Evolutionary conservation across 2,329 filamentous ascomycete species (phyloP).

Genomic region (Phialophora expanda): DNA sequence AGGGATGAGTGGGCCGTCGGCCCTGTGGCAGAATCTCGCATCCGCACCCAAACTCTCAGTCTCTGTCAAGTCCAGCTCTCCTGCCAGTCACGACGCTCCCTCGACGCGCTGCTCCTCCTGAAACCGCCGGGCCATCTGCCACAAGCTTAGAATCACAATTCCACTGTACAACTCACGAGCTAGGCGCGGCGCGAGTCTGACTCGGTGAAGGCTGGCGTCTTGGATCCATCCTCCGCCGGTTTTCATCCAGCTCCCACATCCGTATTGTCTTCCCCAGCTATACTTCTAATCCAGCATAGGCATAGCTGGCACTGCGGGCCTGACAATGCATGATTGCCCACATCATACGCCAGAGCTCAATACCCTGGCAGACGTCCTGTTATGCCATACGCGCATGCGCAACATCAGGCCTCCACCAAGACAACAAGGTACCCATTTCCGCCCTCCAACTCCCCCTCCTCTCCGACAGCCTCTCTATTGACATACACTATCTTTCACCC

Average conservation of each 20-base stretch:
- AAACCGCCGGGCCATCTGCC: conserved; percentile 31
- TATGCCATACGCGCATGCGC: conserved; percentile 12
- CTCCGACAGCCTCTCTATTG: conserved; percentile 18
- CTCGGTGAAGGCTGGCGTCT: conserved; percentile 1
- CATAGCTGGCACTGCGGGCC: conserved; percentile 21
- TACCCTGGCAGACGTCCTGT: conserved; percentile 14
- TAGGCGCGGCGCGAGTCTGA: conserved; percentile 36
- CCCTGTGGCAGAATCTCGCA: conserved; percentile 18
- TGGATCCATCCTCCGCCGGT: neutral
- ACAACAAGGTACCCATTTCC: conserved; percentile 14
- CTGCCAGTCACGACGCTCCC: conserved; percentile 26
- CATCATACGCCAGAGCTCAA: conserved; percentile 19
- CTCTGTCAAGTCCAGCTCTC: conserved; percentile 16
- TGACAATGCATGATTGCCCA: conserved; percentile 23
- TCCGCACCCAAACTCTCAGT: neutral
- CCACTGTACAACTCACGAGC: conserved; percentile 18
- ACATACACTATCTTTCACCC: conserved; percentile 7
- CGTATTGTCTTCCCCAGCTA: conserved; percentile 9
- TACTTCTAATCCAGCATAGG: conserved; percentile 16
- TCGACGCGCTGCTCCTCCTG: conserved; percentile 36
- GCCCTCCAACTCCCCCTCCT: conserved; percentile 27
- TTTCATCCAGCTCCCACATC: conserved; percentile 6
- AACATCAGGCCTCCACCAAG: conserved; percentile 32
- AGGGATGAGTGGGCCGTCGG: conserved; percentile 11
- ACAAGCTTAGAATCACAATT: conserved; percentile 31